Conservation (phyloP, 2,329 filamentous ascomycete species). For the Ustulina deusta region DNA sequence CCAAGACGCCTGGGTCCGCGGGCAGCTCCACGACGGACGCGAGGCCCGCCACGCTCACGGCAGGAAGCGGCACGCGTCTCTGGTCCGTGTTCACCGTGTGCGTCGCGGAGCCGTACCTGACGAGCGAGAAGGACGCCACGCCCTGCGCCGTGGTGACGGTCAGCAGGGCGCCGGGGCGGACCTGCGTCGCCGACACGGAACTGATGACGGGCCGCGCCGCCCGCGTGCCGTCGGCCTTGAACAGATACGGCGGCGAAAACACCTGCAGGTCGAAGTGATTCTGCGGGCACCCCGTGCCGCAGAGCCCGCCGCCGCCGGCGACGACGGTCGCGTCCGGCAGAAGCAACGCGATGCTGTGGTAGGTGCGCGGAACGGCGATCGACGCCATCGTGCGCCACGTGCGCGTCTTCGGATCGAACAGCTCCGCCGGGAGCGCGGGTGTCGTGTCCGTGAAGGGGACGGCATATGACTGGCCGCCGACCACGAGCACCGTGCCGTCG, state of each 20-base stretch:
- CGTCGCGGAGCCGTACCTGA: slow-evolving; percentile 60
- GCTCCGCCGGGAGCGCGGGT: slow-evolving; percentile 54
- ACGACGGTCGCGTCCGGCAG: slow-evolving; percentile 60
- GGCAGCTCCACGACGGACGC: slow-evolving; percentile 56
- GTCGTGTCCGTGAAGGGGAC: slow-evolving; percentile 55
- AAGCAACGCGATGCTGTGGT: slow-evolving; percentile 59
- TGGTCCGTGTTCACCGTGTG: slow-evolving; percentile 67
- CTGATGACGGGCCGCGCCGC: slow-evolving; percentile 57
- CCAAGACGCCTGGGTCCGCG: slow-evolving; percentile 56
- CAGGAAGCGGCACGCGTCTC: slow-evolving; percentile 57
- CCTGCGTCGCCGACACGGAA: slow-evolving; percentile 47
- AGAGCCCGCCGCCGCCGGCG: slow-evolving; percentile 63
- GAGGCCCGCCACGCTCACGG: slow-evolving; percentile 39
- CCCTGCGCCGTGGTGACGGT: slow-evolving; percentile 49
- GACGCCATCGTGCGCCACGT: slow-evolving; percentile 51
- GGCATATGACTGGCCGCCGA: slow-evolving; percentile 55
- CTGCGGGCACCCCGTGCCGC: slow-evolving; percentile 54
- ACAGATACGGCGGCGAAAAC: slow-evolving; percentile 64
- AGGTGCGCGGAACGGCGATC: slow-evolving; percentile 54
- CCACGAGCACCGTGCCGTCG: slow-evolving; percentile 57
- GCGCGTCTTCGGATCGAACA: slow-evolving; percentile 55
- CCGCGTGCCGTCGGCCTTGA: slow-evolving; percentile 54
- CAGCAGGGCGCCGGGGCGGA: slow-evolving; percentile 52
- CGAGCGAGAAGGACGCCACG: slow-evolving; percentile 54
- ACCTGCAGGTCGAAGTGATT: slow-evolving; percentile 65